Conservation (phyloP, 1,139 yeast genomes). For the Kluyveromyces sp. region DNA sequence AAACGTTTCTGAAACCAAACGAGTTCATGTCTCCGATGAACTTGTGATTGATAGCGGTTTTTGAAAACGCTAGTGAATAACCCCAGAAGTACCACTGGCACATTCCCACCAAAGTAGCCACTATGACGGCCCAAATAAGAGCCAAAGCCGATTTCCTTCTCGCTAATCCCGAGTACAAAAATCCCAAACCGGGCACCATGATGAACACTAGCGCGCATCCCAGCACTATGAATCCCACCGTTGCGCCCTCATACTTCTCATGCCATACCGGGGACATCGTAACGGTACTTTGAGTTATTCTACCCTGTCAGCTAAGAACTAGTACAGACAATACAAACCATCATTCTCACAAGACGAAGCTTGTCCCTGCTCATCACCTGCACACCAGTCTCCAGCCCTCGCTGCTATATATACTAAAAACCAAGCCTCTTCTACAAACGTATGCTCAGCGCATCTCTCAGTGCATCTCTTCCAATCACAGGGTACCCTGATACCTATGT, state of each 20-base stretch:
- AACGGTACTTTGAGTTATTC: background rate
- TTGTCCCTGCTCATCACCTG: too few relatives aligned
- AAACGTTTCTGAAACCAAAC: constrained; percentile 71
- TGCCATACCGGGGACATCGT: constrained; percentile 27
- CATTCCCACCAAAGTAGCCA: constrained; percentile 71
- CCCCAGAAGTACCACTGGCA: constrained; percentile 99
- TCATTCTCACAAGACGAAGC: too few relatives aligned
- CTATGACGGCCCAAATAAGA: constrained; percentile 74
- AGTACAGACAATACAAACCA: too few relatives aligned
- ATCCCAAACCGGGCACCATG: constrained; percentile 94
- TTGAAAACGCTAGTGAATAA: constrained; percentile 79
- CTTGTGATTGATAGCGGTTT: constrained; percentile 59
- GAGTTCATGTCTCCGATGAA: constrained; percentile 80
- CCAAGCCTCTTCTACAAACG: background rate
- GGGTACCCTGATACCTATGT: too few relatives aligned
- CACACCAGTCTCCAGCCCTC: too few relatives aligned
- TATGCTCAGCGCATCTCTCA: too few relatives aligned
- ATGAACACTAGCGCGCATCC: constrained; percentile 72
- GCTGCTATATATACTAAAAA: background rate
- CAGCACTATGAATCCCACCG: constrained; percentile 42
- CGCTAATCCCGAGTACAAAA: constrained; percentile 87
- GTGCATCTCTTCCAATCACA: too few relatives aligned
- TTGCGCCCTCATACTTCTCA: constrained; percentile 44
- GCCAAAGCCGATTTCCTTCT: constrained; percentile 86
- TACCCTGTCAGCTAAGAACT: too few relatives aligned